These are phyloP conservation scores for Suillus subalutaceus DNA, from an alignment of 768 basidiomycete species.

Conservation along the genomic window DNA sequence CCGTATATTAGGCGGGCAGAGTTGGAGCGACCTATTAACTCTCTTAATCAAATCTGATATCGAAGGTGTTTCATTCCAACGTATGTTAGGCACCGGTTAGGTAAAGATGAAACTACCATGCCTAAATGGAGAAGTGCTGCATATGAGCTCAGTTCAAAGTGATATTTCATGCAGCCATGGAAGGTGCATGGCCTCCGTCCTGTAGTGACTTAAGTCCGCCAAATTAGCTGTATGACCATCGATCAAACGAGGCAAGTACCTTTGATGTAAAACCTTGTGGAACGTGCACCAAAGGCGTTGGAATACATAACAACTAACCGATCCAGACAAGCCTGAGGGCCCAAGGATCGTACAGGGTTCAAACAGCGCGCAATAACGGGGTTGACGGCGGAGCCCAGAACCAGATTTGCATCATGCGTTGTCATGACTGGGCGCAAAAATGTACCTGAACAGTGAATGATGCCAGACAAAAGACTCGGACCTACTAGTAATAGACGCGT, in stretches of 20 bases:
- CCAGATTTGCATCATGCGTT: not conserved
- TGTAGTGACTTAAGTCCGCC: constrained; percentile 26
- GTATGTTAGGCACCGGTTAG: not conserved
- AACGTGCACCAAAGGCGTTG: constrained; percentile 30
- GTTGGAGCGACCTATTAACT: not conserved
- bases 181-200: constrained; percentile 30
- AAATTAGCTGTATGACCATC: not conserved
- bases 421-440: constrained; percentile 4
- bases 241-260: not conserved
- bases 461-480: constrained; percentile 21
- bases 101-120: not conserved
- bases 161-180: not conserved
- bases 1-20: not conserved
- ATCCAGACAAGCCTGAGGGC: constrained; percentile 25
- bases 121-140: not conserved
- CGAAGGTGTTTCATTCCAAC: not conserved
- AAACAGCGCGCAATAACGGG: constrained; percentile 28
- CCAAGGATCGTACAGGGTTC: constrained; percentile 16
- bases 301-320: constrained; percentile 24
- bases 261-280: constrained; percentile 14
- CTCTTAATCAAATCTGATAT: not conserved
- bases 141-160: not conserved
- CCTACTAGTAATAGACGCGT: constrained; percentile 23
- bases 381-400: constrained; percentile 18
- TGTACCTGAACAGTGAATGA: constrained; percentile 20